phyloP scores from a whole-genome alignment of 768 basidiomycete genomes.

The Crassisporium funariophilum region DNA sequence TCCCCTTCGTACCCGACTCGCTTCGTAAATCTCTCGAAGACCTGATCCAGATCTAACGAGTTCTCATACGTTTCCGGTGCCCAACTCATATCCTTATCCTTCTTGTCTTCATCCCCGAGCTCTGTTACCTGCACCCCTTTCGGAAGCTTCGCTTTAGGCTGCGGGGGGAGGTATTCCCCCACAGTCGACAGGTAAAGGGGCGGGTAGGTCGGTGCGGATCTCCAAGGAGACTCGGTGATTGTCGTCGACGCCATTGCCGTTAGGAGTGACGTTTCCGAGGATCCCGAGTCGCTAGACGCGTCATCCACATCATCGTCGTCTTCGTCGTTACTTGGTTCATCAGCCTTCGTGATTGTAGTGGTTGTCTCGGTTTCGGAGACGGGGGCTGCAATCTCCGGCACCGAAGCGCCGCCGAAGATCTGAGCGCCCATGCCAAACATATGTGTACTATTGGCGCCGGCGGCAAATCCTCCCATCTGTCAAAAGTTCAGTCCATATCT shows the following conservation, averaged over 20 bases:
- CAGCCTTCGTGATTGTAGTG: too few relatives aligned
- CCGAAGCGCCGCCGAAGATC: constrained; percentile 53
- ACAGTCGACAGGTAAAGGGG: constrained; percentile 75
- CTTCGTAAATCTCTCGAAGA: constrained; percentile 84
- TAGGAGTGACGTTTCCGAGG: constrained; percentile 49
- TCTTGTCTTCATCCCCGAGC: constrained; percentile 27
- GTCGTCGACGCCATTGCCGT: constrained; percentile 59
- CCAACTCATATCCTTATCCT: constrained; percentile 49
- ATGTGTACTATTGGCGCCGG: constrained; percentile 11
- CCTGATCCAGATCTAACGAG: constrained; percentile 74
- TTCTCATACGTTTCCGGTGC: constrained; percentile 79
- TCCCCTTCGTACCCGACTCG: constrained; percentile 70
- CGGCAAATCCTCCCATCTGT: constrained; percentile 13
- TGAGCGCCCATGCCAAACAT: constrained; percentile 64
- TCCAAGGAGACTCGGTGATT: constrained; percentile 68
- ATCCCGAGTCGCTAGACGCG: constrained; percentile 34
- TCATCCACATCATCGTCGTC: constrained; percentile 30
- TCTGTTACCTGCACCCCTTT: constrained; percentile 47
- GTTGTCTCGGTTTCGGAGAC: background rate
- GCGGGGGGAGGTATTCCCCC: constrained; percentile 70
- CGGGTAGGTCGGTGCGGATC: constrained; percentile 61
- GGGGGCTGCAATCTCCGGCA: constrained; percentile 2
- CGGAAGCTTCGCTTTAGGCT: constrained; percentile 48
- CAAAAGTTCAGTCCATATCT: too few relatives aligned
- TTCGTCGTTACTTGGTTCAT: constrained; percentile 5